A percentile compares a stretch with the other conserved stretches of the same genome.
These are phyloP conservation scores for Podaxis carcinomalis DNA, from an alignment of 768 basidiomycete species.

Conservation along the genomic window DNA sequence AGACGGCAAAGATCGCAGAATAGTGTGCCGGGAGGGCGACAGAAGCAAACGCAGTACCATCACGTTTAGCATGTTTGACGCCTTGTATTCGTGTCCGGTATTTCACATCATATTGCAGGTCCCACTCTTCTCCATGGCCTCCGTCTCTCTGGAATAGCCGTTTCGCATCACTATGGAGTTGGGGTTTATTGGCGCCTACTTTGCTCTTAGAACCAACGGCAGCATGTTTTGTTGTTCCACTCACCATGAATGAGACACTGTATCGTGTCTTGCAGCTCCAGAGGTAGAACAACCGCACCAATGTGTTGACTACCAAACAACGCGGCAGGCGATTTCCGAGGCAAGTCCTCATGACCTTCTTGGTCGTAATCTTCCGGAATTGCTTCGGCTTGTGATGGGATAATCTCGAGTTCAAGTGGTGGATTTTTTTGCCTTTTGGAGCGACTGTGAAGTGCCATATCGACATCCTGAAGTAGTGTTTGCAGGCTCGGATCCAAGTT, in stretches of 20 bases:
- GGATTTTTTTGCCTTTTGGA: slow-evolving; percentile 20
- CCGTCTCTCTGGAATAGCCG: slow-evolving; percentile 54
- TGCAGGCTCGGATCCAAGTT: slow-evolving; percentile 64
- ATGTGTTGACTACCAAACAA: slow-evolving; percentile 71
- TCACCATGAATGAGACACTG: slow-evolving; percentile 63
- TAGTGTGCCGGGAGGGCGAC: slow-evolving; percentile 86
- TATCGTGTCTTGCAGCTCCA: slow-evolving; percentile 67
- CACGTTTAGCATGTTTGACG: slow-evolving; percentile 55
- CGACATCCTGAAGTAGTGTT: slow-evolving; percentile 60
- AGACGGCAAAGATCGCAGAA: slow-evolving; percentile 71
- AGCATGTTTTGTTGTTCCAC: slow-evolving; percentile 13
- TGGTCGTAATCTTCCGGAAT: slow-evolving; percentile 28
- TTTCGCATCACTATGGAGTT: slow-evolving; percentile 65
- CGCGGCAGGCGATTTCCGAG: slow-evolving; percentile 77
- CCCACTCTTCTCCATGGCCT: slow-evolving; percentile 42
- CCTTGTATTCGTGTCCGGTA: slow-evolving; percentile 62
- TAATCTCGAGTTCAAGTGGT: slow-evolving; percentile 54
- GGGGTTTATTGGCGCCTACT: slow-evolving; percentile 59
- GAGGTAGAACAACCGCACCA: slow-evolving; percentile 68
- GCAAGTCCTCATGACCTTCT: slow-evolving; percentile 27
- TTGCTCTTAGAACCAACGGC: slow-evolving; percentile 9
- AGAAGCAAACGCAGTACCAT: slow-evolving; percentile 82
- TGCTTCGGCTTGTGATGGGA: slow-evolving; percentile 21
- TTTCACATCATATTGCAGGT: slow-evolving; percentile 45
- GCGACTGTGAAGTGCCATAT: slow-evolving; percentile 53